phyloP scores from a whole-genome alignment of 805 yeast species.

The Cyberlindnera suaveolens region DNA sequence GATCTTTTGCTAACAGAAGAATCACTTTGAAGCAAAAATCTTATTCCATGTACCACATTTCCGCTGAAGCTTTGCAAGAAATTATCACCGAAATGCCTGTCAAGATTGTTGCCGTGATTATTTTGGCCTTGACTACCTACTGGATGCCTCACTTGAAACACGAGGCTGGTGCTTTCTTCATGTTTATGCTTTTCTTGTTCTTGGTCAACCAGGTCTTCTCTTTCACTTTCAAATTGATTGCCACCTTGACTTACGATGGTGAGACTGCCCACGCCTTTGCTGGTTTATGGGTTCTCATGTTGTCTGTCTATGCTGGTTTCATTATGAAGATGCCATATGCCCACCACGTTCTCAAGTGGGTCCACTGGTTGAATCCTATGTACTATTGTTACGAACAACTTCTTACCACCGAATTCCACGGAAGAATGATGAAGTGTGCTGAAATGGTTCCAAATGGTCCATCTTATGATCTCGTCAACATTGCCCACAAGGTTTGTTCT shows the following conservation, averaged over 20 bases:
- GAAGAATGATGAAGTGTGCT: constrained; percentile 39
- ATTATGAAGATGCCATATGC: constrained; percentile 49
- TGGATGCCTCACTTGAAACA: constrained; percentile 50
- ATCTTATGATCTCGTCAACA: constrained; percentile 13
- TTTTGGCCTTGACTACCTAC: constrained; percentile 44
- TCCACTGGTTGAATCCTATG: constrained; percentile 52
- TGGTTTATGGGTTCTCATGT: constrained; percentile 36
- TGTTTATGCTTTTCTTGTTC: constrained; percentile 38
- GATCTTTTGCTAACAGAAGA: constrained; percentile 33
- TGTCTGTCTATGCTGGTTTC: constrained; percentile 44
- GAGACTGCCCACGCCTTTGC: constrained; percentile 46
- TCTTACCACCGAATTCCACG: constrained; percentile 52
- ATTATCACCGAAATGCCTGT: constrained; percentile 53
- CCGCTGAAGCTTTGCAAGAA: constrained; percentile 60
- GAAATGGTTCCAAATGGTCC: constrained; percentile 40
- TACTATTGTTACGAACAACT: constrained; percentile 53
- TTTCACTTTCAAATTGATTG: constrained; percentile 49
- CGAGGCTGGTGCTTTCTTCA: constrained; percentile 49
- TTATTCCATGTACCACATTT: constrained; percentile 53
- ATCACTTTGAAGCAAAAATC: constrained; percentile 54
- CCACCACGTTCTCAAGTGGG: constrained; percentile 65
- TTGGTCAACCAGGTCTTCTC: constrained; percentile 48
- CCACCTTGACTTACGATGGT: constrained; percentile 46
- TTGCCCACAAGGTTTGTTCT: constrained; percentile 29
- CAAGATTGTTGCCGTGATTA: constrained; percentile 36